Percentiles rank a stretch among this genome's conserved stretches.
phyloP scores from a whole-genome alignment of 2,329 filamentous ascomycete species.

The Neoarthrinium moseri region DNA sequence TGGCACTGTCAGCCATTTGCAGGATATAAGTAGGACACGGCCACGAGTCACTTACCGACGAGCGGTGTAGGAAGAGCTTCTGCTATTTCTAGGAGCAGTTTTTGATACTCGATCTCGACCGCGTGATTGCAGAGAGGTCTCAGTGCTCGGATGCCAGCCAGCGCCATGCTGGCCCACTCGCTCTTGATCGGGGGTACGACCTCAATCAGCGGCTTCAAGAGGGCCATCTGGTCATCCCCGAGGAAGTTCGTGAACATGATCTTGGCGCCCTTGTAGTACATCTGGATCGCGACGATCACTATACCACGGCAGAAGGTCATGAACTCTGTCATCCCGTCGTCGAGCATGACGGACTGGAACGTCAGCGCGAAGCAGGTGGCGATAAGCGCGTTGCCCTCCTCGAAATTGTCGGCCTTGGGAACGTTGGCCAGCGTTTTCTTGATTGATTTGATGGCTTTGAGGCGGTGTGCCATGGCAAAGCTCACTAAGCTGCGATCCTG shows the following conservation, averaged over 20 bases:
- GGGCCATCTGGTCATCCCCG: conserved; percentile 36
- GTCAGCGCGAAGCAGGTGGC: conserved; percentile 59
- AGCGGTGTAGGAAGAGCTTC: conserved; percentile 52
- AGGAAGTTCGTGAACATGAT: conserved; percentile 50
- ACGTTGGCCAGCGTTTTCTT: conserved; percentile 51
- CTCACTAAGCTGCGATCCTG: conserved; percentile 50
- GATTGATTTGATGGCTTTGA: conserved; percentile 63
- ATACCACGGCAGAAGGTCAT: conserved; percentile 61
- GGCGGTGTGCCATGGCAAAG: conserved; percentile 62
- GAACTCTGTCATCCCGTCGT: conserved; percentile 59
- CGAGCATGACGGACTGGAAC: conserved; percentile 56
- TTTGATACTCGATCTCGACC: conserved; percentile 46
- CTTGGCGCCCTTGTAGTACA: conserved; percentile 46
- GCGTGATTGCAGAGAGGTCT: conserved; percentile 39
- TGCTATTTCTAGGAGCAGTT: conserved; percentile 44
- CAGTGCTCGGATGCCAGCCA: conserved; percentile 40
- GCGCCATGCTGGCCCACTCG: conserved; percentile 46
- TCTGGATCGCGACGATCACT: conserved; percentile 52
- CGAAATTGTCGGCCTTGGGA: conserved; percentile 25
- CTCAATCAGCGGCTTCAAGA: conserved; percentile 45
- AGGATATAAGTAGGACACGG: background rate
- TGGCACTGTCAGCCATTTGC: background rate
- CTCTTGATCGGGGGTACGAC: conserved; percentile 42
- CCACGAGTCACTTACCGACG: conserved; percentile 42
- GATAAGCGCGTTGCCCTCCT: conserved; percentile 58